phyloP scores from a whole-genome alignment of 2,329 filamentous ascomycete genomes.

The Coniella lustricola region DNA sequence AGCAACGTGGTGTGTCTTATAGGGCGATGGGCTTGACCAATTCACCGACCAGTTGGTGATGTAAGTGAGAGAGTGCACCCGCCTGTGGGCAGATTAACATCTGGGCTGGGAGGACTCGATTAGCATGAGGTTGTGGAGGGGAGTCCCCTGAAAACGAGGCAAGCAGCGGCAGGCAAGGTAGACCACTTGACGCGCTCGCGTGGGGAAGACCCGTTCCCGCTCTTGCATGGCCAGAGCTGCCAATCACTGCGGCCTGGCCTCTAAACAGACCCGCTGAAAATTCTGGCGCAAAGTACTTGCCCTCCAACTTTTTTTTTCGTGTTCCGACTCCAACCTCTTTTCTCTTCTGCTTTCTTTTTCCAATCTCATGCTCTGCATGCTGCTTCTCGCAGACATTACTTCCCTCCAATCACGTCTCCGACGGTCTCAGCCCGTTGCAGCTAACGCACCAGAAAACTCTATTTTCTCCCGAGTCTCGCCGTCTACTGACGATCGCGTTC shows the following conservation, averaged over 20 bases:
- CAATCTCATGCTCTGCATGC: not conserved
- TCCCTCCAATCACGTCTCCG: not conserved
- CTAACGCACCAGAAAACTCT: not conserved
- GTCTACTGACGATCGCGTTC: slow-evolving; percentile 9
- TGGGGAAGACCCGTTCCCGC: not conserved
- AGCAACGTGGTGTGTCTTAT: no score
- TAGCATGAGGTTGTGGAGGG: not conserved
- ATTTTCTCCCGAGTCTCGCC: not conserved
- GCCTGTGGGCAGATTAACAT: not conserved
- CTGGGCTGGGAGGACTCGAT: no score
- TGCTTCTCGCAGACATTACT: not conserved
- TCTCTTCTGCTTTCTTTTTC: not conserved
- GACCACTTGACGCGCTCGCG: not conserved
- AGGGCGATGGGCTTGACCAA: no score
- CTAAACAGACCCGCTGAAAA: slow-evolving; percentile 12
- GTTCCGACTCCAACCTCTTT: not conserved
- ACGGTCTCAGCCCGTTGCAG: not conserved
- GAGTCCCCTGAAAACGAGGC: slow-evolving; percentile 1
- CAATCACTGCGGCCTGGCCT: not conserved
- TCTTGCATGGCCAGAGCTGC: slow-evolving; percentile 1
- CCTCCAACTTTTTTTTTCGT: not conserved
- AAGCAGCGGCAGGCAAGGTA: not conserved
- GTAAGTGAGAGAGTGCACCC: no score
- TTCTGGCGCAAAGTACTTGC: not conserved
- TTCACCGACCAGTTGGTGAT: no score